phyloP scores from a whole-genome alignment of 2,329 filamentous ascomycete genomes.

The Macrophomina phaseolina region DNA sequence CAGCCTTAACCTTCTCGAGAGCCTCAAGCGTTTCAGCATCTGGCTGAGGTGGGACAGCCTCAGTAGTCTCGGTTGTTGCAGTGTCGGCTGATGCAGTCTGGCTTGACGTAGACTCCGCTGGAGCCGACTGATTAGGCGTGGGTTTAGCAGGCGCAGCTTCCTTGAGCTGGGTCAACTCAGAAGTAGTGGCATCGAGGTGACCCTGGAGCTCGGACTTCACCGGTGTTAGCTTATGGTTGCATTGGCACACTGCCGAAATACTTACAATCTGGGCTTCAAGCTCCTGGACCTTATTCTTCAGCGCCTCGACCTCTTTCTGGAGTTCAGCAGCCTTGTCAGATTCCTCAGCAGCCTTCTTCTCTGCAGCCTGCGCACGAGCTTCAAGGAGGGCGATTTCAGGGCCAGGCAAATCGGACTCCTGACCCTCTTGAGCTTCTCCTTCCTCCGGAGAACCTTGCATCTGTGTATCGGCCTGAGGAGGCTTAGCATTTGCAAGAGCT shows the following conservation, averaged over 20 bases:
- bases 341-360: conserved; percentile 48
- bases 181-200: conserved; percentile 42
- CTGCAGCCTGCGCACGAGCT: conserved; percentile 43
- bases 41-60: background rate
- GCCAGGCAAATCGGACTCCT: conserved; percentile 22
- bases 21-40: conserved; percentile 21
- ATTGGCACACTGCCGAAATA: conserved; percentile 6
- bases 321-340: conserved; percentile 43
- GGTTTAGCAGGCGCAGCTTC: background rate
- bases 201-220: conserved; percentile 47
- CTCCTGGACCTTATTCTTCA: conserved; percentile 66
- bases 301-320: conserved; percentile 51
- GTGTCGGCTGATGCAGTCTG: background rate
- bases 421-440: conserved; percentile 49
- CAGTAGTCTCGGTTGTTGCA: background rate
- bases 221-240: conserved; percentile 28
- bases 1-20: conserved; percentile 45
- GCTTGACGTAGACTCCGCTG: conserved; percentile 1
- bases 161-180: conserved; percentile 40
- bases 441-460: conserved; percentile 51
- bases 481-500: conserved; percentile 53
- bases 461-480: conserved; percentile 31
- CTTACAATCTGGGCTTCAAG: conserved; percentile 65
- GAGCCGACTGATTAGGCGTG: background rate
- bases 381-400: conserved; percentile 39